A percentile compares a stretch with the other conserved stretches of the same genome.
Evolutionary conservation across 2,329 filamentous ascomycete genomes (phyloP).

Genomic region (Cladosporium sp.): DNA sequence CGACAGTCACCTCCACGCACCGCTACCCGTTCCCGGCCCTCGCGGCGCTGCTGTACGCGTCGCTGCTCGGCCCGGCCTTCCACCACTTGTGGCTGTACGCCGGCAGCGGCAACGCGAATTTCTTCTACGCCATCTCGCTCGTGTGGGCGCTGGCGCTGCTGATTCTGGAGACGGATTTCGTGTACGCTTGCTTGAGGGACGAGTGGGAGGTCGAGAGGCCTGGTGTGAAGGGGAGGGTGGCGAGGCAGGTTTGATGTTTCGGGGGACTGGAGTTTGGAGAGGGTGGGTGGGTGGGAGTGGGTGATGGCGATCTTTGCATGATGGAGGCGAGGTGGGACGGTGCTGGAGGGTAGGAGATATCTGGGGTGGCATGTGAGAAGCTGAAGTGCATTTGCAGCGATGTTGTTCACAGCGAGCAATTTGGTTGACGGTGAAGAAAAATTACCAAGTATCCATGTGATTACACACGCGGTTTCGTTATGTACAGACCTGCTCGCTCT

Average conservation of each 20-base stretch:
- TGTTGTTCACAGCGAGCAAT: too few relatives aligned
- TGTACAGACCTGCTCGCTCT: too few relatives aligned
- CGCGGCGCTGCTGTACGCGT: conserved; percentile 77
- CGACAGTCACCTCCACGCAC: conserved; percentile 56
- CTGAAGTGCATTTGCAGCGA: too few relatives aligned
- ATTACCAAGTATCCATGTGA: too few relatives aligned
- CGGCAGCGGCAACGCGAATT: conserved; percentile 95
- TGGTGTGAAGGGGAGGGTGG: conserved; percentile 82
- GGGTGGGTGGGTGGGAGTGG: background rate
- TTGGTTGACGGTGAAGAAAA: too few relatives aligned
- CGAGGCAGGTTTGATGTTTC: conserved; percentile 62
- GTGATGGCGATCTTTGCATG: background rate
- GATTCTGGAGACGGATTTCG: conserved; percentile 75
- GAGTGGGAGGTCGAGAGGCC: conserved; percentile 91
- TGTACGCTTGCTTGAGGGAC: conserved; percentile 84
- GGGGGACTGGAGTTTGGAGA: background rate
- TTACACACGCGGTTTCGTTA: too few relatives aligned
- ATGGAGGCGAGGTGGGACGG: background rate
- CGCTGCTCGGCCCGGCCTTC: conserved; percentile 85
- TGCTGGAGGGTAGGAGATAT: too few relatives aligned
- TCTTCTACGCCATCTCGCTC: conserved; percentile 98
- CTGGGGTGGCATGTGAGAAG: too few relatives aligned
- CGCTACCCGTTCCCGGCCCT: conserved; percentile 85
- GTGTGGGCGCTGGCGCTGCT: conserved; percentile 93
- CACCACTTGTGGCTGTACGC: conserved; percentile 98